phyloP scores from a whole-genome alignment of 331 rosid genomes.

The Prunus yedoensis region DNA sequence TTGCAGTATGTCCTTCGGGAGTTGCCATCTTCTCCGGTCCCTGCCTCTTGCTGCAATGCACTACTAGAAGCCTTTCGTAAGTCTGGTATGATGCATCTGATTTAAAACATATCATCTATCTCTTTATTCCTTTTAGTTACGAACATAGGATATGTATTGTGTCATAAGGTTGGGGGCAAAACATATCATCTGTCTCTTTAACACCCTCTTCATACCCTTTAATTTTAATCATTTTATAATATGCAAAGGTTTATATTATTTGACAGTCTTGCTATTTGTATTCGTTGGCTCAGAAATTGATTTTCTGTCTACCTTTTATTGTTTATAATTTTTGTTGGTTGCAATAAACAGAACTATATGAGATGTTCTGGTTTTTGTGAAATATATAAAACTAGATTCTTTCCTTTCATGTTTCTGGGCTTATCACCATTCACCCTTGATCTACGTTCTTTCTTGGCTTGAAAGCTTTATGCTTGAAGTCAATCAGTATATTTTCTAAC shows the following conservation, averaged over 20 bases:
- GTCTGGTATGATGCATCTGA: slow-evolving; percentile 32
- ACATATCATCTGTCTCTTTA: neutral
- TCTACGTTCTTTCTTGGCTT: neutral
- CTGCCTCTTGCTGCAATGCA: slow-evolving; percentile 99
- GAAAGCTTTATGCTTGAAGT: neutral
- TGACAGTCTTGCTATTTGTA: neutral
- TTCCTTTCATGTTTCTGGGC: no score
- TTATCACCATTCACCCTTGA: neutral
- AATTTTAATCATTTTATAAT: neutral
- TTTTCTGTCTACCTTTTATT: no score
- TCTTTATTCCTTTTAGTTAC: neutral
- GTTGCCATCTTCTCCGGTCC: slow-evolving; percentile 97
- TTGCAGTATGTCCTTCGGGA: slow-evolving; percentile 80
- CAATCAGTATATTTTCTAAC: slow-evolving; percentile 4
- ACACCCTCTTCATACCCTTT: neutral
- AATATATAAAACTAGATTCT: neutral
- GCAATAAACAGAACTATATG: neutral
- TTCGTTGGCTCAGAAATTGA: neutral
- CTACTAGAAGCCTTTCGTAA: slow-evolving; percentile 85
- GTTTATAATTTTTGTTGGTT: no score
- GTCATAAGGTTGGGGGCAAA: neutral
- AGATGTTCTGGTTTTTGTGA: neutral
- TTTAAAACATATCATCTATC: neutral
- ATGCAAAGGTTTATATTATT: neutral
- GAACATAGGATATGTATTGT: neutral